Base-by-base conservation (phyloP, 768 basidiomycete species). In the Macrolepiota dolichaula region DNA sequence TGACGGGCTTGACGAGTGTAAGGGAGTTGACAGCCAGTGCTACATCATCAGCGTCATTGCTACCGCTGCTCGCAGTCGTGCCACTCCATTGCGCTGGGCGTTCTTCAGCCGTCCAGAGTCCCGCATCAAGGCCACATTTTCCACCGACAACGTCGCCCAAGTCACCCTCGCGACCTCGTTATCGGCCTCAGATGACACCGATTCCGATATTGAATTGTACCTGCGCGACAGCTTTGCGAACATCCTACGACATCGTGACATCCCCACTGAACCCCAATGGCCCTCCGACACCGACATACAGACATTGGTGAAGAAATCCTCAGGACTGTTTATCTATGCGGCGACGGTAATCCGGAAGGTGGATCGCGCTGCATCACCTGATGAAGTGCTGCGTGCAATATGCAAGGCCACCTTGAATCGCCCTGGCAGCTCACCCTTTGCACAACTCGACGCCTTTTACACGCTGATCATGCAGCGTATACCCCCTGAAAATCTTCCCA, bases 321-420 rank as follows among this genome's bases (percentile, higher is more conserved):
- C 62, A 0, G 67, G 71, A 0, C 58, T 70, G 10, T 73, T 73
- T 50, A 68, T 73, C 6, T 72, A 70, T 52, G 68, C 71, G 0
- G 37, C 68, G 17, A 70, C 72, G 29, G 29, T 7, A 7, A 3
- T 32, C 7, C 29, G 29, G 29, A 7, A 32, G 3, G 29, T 32
- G 29, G 29, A 32, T 7, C 29, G 7, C 3, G 29, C 29, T 3
- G 29, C 3, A 32, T 32, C 29, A 3, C 29, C 7, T 7, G 29
- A 32, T 3, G 29, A 32, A 32, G 29, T 32, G 29, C 29, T 32
- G 29, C 7, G 29, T 32, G 29, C 29, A 32, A 7, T 32, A 3
- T 32, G 29, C 7, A 7, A 3, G 3, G 7, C 29, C 29, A 32
- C 29, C 29, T 32, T 7, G 3, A 32, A 7, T 32, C 29, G 3